phyloP scores from a whole-genome alignment of 805 yeast species.

The Ogataea parapolymorpha region DNA sequence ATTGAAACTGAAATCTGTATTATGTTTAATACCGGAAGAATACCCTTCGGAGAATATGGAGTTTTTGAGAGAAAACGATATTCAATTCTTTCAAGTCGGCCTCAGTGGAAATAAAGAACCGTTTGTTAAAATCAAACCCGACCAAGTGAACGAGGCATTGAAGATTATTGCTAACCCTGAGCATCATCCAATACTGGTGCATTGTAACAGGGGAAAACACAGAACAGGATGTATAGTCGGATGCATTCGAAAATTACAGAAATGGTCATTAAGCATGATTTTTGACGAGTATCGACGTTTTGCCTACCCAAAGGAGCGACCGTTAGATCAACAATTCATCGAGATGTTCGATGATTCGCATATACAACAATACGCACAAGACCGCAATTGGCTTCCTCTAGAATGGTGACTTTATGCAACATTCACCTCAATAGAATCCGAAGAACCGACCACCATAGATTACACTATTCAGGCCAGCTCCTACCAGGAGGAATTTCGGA shows the following conservation, averaged over 20 bases:
- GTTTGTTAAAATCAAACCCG: constrained; percentile 68
- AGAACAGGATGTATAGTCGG: constrained; percentile 97
- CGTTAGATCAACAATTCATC: constrained; percentile 92
- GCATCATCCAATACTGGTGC: constrained; percentile 89
- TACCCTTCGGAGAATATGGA: constrained; percentile 75
- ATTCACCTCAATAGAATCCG: constrained; percentile 29
- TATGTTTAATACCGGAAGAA: constrained; percentile 87
- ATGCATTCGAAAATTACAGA: constrained; percentile 80
- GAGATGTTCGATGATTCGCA: constrained; percentile 77
- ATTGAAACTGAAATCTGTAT: constrained; percentile 64
- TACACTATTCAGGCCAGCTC: constrained; percentile 60
- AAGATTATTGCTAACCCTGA: constrained; percentile 77
- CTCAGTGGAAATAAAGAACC: constrained; percentile 96
- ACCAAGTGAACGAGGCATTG: constrained; percentile 73
- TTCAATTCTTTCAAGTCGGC: constrained; percentile 80
- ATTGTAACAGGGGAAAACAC: constrained; percentile 96
- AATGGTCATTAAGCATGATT: constrained; percentile 91
- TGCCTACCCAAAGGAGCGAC: constrained; percentile 93
- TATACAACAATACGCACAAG: constrained; percentile 51
- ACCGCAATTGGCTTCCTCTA: constrained; percentile 61
- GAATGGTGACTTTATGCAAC: constrained; percentile 47
- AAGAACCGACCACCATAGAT: constrained; percentile 71
- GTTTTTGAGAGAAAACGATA: constrained; percentile 58
- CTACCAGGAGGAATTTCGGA: constrained; percentile 56
- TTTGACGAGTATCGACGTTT: constrained; percentile 94